Evolutionary conservation across 2,329 filamentous ascomycete species (phyloP), one percentile per base, ranked within the genome.

Genomic region (Tolypocladium pustulatum): DNA sequence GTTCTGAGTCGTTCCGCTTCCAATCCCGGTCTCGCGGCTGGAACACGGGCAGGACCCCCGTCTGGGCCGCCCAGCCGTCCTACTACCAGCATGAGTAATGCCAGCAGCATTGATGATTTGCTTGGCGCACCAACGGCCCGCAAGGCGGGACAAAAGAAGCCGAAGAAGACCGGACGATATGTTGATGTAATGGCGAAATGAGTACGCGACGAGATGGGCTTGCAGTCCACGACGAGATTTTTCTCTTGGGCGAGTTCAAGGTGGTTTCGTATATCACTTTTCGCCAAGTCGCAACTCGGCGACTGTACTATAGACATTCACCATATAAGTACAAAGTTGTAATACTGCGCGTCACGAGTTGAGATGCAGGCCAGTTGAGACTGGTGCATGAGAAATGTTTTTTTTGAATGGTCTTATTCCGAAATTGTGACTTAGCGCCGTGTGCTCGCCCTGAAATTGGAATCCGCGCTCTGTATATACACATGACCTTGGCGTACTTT

Each of bases 61-160:
- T 77, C 72, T 64, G 73, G 75, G n/a, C 86, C 86, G 13, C 84
- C 85, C 3, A 86, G 83, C 67, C 78, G 89, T 61, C 91, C 91
- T 5, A 74, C 84, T 7, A 96, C 91, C 3, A 88, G 89, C 62
- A 86, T 96, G 80, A 95, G 90, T 73, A 91, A 90, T 68, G 90
- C 91, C n/a, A 95, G 87, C 72, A 94, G 89, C 66, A 95, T 99
- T 68, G 94, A 99, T 67, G 94, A 99, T 71, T 77, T 99, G 62
- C 77, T 99, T 27, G 90, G 90, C 6, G 86, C 88, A 5, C 84
- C 88, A 4, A 83, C 80, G 36, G 82, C 88, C 22, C 82, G 89
- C 63, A 92, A 89, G 66, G 76, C 79, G 6, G 80, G 80, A 0
- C 75, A 68, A 63, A 89, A 84, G 71, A 90, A 88, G 72, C 78